Percentiles rank a stretch among this genome's conserved stretches.
These are phyloP conservation scores for Nemania abortiva DNA, from an alignment of 2,329 filamentous ascomycete species.

Conservation along the genomic window DNA sequence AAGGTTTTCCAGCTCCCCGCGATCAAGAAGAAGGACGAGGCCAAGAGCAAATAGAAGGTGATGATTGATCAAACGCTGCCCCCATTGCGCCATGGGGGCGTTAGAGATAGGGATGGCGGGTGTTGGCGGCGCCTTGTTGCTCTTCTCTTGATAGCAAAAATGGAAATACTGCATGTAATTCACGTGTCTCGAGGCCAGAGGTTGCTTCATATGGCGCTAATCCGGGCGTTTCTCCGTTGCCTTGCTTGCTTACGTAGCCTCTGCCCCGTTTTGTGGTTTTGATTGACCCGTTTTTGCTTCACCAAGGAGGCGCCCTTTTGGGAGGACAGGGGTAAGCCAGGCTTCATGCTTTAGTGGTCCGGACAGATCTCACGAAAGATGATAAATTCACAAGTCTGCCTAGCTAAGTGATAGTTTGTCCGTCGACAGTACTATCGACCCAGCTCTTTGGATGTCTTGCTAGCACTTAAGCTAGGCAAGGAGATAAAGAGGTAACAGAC, in stretches of 20 bases:
- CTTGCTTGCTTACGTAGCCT: background rate
- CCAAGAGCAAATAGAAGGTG: conserved; percentile 29
- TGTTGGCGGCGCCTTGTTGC: too few relatives aligned
- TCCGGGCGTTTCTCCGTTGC: background rate
- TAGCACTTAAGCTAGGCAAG: background rate
- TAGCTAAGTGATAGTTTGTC: background rate
- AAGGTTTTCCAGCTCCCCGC: conserved; percentile 73
- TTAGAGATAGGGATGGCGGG: background rate
- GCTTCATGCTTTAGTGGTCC: background rate
- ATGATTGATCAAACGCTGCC: background rate
- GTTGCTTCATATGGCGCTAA: background rate
- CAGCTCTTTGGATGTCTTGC: background rate
- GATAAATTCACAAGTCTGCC: background rate
- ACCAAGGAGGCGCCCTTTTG: background rate
- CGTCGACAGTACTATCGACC: background rate
- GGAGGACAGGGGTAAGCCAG: too few relatives aligned
- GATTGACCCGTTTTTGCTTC: background rate
- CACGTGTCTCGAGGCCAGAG: background rate
- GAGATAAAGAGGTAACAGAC: background rate
- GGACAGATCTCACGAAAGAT: background rate
- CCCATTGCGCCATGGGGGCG: background rate
- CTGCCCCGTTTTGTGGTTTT: background rate
- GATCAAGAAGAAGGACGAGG: conserved; percentile 69
- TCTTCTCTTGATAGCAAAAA: background rate
- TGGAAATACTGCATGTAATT: background rate